Conservation (phyloP, 768 basidiomycete species). For the Piloderma croceum region DNA sequence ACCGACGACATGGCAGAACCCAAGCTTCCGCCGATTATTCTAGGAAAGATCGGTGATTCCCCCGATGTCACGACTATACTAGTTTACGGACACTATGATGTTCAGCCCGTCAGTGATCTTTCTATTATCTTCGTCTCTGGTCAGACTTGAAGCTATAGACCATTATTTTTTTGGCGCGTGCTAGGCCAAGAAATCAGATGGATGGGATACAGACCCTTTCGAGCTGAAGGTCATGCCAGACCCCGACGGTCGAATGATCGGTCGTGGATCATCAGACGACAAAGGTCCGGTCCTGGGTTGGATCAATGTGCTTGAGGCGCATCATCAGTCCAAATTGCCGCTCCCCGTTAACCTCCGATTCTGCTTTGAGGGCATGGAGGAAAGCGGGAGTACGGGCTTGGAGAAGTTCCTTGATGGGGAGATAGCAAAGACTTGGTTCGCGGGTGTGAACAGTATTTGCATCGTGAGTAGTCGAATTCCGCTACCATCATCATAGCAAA, state of each 20-base stretch:
- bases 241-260: conserved; percentile 60
- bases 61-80: too few relatives aligned
- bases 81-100: conserved; percentile 69
- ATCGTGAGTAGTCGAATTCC: conserved; percentile 51
- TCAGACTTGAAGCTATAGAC: too few relatives aligned
- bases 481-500: neutral
- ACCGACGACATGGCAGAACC: too few relatives aligned
- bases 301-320: conserved; percentile 87
- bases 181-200: too few relatives aligned
- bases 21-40: too few relatives aligned
- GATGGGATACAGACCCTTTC: conserved; percentile 68
- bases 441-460: conserved; percentile 88
- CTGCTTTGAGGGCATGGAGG: conserved; percentile 98
- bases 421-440: conserved; percentile 72
- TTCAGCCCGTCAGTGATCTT: conserved; percentile 58
- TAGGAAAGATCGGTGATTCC: too few relatives aligned
- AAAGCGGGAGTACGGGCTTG: conserved; percentile 85
- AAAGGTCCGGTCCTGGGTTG: conserved; percentile 88
- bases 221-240: conserved; percentile 47
- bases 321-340: conserved; percentile 54
- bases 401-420: conserved; percentile 82
- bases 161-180: conserved; percentile 38
- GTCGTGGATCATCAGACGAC: conserved; percentile 86
- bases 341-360: conserved; percentile 87
- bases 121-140: too few relatives aligned